Evolutionary conservation across 2,329 filamentous ascomycete species (phyloP), one percentile per base, ranked within the genome.

Genomic region (Hypoxylon sp.): DNA sequence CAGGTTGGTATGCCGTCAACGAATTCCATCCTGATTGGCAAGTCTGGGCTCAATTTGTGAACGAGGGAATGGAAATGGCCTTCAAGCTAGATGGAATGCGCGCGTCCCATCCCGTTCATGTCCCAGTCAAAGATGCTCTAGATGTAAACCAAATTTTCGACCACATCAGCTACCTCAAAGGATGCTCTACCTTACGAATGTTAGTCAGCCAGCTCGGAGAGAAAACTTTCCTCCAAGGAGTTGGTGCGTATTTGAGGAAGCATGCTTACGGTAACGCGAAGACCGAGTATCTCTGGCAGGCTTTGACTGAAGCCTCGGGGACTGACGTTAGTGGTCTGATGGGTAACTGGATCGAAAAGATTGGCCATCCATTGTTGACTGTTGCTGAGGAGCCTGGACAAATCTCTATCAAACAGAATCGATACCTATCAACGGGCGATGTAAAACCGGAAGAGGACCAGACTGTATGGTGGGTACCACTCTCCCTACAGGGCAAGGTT

Each of bases 131-230:
- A 74, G 94, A 98, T 78, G 96, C 94, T 30, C 87, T 98, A 10
- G 96, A 98, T 74, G 93, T 98, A 71, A 97, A 98, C 80, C 96
- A 99, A 80, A 97, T 98, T 72, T 99, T 99, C 77, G 96, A 99
- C 79, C 89, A 91, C 78, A 98, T 99, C 81, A 97, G 93, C 81
- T 99, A 98, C 78, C 86, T 97, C 69, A 98, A 99, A 83, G 96
- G 96, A 36, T 97, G 93, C 82, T 97, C 95, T 1, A 93, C 96
- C 65, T 96, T 99, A 76, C 92, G 96, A 76, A 99, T 99, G 96
- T 82, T 99, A 74, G 95, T 93, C 73, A 91, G 91, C 75, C 93
- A 98, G 79, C 88, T 99, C 17, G 94, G 94, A 13, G 90, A 92
- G 57, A 90, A 97, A 75, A 92, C 89, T 1, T 99, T 99, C 85